Evolutionary conservation across 2,329 filamentous ascomycete genomes (phyloP).

Genomic region (Nemania diffusa): DNA sequence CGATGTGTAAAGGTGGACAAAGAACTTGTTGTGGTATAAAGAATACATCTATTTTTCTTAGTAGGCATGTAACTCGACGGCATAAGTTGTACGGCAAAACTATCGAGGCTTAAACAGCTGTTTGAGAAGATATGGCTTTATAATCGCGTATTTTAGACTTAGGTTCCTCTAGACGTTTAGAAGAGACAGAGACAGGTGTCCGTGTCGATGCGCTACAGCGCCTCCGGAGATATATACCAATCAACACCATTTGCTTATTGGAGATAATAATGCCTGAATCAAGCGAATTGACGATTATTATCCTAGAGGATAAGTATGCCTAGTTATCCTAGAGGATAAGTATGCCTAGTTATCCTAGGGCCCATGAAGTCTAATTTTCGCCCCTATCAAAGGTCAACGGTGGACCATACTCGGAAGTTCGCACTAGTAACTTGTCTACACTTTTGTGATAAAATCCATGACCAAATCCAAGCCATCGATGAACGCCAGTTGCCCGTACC

Average conservation of each 20-base stretch:
- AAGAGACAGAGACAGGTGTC: too few relatives aligned
- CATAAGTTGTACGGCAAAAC: too few relatives aligned
- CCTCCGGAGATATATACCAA: not conserved
- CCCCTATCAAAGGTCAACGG: slow-evolving; percentile 11
- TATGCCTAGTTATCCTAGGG: not conserved
- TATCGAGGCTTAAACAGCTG: too few relatives aligned
- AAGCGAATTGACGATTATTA: not conserved
- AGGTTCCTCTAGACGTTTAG: too few relatives aligned
- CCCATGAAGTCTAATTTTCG: slow-evolving; percentile 8
- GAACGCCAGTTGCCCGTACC: slow-evolving; percentile 34
- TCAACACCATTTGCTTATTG: not conserved
- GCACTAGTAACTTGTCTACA: slow-evolving; percentile 39
- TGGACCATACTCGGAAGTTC: slow-evolving; percentile 33
- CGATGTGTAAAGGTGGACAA: too few relatives aligned
- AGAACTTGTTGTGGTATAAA: not conserved
- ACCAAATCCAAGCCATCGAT: slow-evolving; percentile 27
- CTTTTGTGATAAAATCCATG: slow-evolving; percentile 26
- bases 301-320: not conserved
- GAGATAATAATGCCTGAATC: not conserved
- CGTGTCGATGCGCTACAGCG: too few relatives aligned
- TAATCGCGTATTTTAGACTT: too few relatives aligned
- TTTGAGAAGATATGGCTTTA: too few relatives aligned
- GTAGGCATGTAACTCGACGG: too few relatives aligned
- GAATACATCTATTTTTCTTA: not conserved
- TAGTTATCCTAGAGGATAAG: not conserved